Base-by-base conservation (phyloP, 306 rosid species). In the Sphenostylis stenocarpa region DNA sequence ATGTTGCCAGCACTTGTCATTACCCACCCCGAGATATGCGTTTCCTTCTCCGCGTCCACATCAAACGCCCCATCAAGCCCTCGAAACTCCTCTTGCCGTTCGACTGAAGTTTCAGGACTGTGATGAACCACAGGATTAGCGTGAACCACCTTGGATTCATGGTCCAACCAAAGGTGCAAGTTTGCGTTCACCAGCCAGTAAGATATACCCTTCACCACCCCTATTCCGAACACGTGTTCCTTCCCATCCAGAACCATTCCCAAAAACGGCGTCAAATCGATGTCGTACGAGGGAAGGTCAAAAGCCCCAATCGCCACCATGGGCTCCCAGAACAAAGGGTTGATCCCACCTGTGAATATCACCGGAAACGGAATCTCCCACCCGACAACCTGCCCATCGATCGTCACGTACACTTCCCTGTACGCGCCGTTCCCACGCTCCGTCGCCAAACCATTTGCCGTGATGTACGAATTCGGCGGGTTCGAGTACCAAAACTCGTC, bases 401-500 rank as follows among this genome's bases (percentile, higher is more conserved):
- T 72, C 10, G 89, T 89, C 20, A 84, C 89, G 33, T 66, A 87
- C 20, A 90, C 84, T 78, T 90, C 98, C 52, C 97, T 82, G 67
- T 78, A 90, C 75, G 94, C 89, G 45, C 97, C 96, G 61, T 90
- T 89, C 0, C 91, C 96, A 4, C 96, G 91, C 34, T 78, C 83
- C 0, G 96, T 93, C 0, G 64, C 38, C 26, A 93, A 75, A 45
- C 85, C 81, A 70, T 93, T 93, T 16, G 83, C 15, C 8, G 21
- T 63, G 47, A 93, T 82, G 71, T 93, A 93, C 15, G 92, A 81
- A 81, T 62, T 80, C 5, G 98, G 89, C 8, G 96, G 92, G 52
- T 93, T 93, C 10, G 96, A 87, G 84, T 93, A 93, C 97, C 97
- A 93, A 60, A 90, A 93, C 86, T 93, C 98, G 53, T 93, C 98